These are phyloP conservation scores for Mortierella sp. DNA, from an alignment of 371 early-diverging fungal species.

Conservation along the genomic window DNA sequence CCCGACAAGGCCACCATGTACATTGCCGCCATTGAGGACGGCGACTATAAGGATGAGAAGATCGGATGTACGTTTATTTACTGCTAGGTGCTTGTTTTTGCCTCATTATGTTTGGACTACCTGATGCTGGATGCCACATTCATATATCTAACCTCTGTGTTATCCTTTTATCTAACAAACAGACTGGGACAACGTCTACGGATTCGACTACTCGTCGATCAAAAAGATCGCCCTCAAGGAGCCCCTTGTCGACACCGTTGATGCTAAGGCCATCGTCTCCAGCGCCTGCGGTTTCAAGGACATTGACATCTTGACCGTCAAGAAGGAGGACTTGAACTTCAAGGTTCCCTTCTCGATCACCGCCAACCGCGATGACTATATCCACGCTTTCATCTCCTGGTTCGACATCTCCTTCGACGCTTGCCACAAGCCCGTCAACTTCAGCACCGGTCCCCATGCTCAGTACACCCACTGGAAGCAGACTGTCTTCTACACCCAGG, in stretches of 20 bases:
- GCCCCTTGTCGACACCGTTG: conserved; percentile 94
- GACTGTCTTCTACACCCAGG: conserved; percentile 91
- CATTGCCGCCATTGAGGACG: conserved; percentile 95
- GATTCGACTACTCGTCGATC: conserved; percentile 93
- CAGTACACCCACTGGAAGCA: conserved; percentile 99
- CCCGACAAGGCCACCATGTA: conserved; percentile 94
- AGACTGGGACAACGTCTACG: conserved; percentile 95
- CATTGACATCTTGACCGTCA: conserved; percentile 86
- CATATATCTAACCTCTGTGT: conserved; percentile 46
- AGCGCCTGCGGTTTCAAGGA: conserved; percentile 81
- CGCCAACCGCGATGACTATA: conserved; percentile 83
- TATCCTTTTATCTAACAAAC: conserved; percentile 19
- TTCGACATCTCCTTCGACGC: conserved; percentile 95
- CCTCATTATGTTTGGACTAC: background rate
- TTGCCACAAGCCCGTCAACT: conserved; percentile 88
- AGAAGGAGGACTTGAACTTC: conserved; percentile 90
- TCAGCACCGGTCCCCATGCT: conserved; percentile 90
- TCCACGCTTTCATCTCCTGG: conserved; percentile 94
- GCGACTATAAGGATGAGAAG: conserved; percentile 94
- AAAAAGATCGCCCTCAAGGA: conserved; percentile 90
- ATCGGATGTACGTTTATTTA: conserved; percentile 75
- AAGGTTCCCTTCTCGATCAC: conserved; percentile 82
- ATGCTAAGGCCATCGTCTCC: conserved; percentile 84
- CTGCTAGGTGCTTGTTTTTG: background rate
- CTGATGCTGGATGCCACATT: background rate